Evolutionary conservation across 139 green algal genomes (phyloP).

Genomic region (Chlorella sp.): DNA sequence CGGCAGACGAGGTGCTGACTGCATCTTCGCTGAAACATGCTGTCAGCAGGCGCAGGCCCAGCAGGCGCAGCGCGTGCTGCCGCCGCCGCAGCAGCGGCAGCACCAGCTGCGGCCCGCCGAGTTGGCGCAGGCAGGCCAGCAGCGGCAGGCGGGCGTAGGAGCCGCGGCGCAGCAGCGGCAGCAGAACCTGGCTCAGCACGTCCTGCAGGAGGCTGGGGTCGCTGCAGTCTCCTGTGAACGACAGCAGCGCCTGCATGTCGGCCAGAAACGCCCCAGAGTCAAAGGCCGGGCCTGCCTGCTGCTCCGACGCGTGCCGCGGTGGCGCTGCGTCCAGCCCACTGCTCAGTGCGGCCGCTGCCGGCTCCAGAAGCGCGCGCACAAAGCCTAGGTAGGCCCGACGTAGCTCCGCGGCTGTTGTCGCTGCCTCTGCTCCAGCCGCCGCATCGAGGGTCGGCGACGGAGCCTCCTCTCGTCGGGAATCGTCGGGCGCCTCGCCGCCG

Average conservation of each 20-base stretch:
- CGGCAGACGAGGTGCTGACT: neutral
- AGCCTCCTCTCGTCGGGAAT: no score
- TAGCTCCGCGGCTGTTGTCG: neutral
- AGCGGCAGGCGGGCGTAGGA: constrained; percentile 21
- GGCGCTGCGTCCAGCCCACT: neutral
- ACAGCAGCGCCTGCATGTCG: constrained; percentile 8
- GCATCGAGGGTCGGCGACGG: no score
- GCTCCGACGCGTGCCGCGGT: no score
- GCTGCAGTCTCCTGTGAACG: constrained; percentile 11
- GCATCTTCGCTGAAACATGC: constrained; percentile 21
- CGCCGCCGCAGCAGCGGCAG: constrained; percentile 36
- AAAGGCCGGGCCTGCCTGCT: no score
- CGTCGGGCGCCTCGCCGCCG: no score
- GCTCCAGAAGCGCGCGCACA: neutral
- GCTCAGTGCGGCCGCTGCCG: neutral
- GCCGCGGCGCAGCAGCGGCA: constrained; percentile 20
- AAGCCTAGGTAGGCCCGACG: neutral
- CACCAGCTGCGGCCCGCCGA: constrained; percentile 16
- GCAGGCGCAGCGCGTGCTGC: constrained; percentile 41
- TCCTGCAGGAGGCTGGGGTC: constrained; percentile 43
- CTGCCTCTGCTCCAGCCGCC: no score
- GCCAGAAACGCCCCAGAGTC: neutral
- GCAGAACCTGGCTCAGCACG: constrained; percentile 18
- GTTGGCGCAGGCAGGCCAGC: constrained; percentile 8
- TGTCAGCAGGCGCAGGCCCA: constrained; percentile 38